phyloP scores from a whole-genome alignment of 192 early-diverging fungal genomes.

The Coemansia erecta region DNA sequence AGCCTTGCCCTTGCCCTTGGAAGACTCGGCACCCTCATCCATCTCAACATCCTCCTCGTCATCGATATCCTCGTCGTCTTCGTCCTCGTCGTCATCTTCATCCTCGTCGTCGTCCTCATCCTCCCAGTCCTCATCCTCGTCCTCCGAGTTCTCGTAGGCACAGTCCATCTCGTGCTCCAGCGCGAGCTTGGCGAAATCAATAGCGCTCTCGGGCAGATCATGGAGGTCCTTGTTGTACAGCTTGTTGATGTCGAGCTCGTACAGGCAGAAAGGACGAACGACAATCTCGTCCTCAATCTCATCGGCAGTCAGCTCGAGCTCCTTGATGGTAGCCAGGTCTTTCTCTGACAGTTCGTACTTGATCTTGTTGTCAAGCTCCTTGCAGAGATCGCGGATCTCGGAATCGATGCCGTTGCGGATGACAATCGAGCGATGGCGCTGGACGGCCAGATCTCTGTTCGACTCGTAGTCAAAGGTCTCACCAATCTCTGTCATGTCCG shows the following conservation, averaged over 20 bases:
- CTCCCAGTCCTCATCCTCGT: constrained; percentile 34
- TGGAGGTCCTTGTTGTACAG: constrained; percentile 44
- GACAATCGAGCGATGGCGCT: constrained; percentile 48
- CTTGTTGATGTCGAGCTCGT: constrained; percentile 46
- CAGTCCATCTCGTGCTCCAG: constrained; percentile 54
- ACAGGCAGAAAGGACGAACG: constrained; percentile 53
- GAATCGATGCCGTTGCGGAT: constrained; percentile 38
- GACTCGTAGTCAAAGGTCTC: constrained; percentile 28
- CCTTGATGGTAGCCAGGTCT: constrained; percentile 40
- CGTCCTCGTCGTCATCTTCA: constrained; percentile 39
- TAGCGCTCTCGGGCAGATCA: constrained; percentile 39
- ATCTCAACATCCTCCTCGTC: constrained; percentile 9
- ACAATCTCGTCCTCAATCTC: constrained; percentile 49
- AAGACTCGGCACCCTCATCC: constrained; percentile 3
- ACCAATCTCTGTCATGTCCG: constrained; percentile 42
- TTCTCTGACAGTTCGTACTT: constrained; percentile 50
- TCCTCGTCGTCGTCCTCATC: constrained; percentile 35
- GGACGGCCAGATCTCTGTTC: constrained; percentile 29
- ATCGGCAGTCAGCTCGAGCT: constrained; percentile 33
- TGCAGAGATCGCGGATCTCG: constrained; percentile 45
- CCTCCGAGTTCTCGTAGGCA: constrained; percentile 44
- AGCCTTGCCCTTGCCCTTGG: constrained; percentile 29
- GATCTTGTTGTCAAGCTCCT: constrained; percentile 44
- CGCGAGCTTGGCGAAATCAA: constrained; percentile 47
- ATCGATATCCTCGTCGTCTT: constrained; percentile 26